Base-by-base conservation (phyloP, 1,284 basidiomycete species). In the Inonotus obliquus region DNA sequence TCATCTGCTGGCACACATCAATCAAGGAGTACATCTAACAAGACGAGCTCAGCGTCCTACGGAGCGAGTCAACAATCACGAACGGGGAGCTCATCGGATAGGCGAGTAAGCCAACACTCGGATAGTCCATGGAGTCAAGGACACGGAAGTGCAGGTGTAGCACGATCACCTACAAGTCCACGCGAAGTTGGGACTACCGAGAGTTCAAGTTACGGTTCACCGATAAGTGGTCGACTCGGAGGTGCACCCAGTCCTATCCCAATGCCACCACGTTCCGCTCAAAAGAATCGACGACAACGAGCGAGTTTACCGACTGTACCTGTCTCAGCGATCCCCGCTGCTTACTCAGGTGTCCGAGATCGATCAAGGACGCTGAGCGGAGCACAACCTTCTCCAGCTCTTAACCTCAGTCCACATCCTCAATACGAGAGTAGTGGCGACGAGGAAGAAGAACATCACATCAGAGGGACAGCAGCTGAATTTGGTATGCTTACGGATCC, bases 201-300 rank as follows among this genome's bases (percentile, higher is more conserved):
- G 23, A 63, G 62, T 19, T 57, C 59, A 13, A 45, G 62, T 29
- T 63, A 49, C 35, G 57, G 59, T 7, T 63, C 61, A 9, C 71
- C 75, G 14, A 65, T 64, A 17, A 77, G 74, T 69, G 79, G 67
- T 62, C 69, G 65, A 54, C 67, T 48, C 48, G 44, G 61, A 38
- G 19, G 10, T 17, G 70, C 70, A 60, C 69, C 69, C 23, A 76
- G 75, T 54, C 77, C 74, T 0, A 86, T 90, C 60, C 87, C 89
- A 13, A 87, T 89, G 83, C 88, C 89, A 0, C 86, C 86, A 13
- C 75, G 85, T 44, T 86, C 87, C 69, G 85, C 39, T 51, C 63
- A 25, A 14, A 59, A 51, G 37, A 37, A 38, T 23, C 39, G 53
- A 23, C 52, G 35, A 11, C 53, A 61, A 29, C 39, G 53, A 4